These are phyloP conservation scores for Ichthyophthirius multifiliis DNA, from an alignment of 169 alveolate species.

Conservation along the genomic window DNA sequence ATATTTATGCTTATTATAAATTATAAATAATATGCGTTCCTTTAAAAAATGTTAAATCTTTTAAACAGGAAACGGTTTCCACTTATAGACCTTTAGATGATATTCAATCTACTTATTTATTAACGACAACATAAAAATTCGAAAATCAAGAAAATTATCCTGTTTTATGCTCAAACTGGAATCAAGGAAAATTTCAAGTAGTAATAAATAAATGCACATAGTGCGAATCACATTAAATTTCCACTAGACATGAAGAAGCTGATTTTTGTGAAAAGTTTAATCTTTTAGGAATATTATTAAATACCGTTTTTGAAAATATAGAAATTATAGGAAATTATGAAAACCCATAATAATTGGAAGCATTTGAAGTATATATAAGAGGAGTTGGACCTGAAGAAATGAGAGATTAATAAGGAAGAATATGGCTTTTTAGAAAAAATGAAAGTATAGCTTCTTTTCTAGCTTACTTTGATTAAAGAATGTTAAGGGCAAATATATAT, in stretches of 20 bases:
- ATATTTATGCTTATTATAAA: no score
- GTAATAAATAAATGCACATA: constrained; percentile 55
- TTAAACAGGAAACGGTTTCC: not conserved
- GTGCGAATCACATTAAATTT: constrained; percentile 40
- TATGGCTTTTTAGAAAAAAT: constrained; percentile 46
- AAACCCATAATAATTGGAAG: constrained; percentile 54
- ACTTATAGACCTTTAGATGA: not conserved
- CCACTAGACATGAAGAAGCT: constrained; percentile 63
- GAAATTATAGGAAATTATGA: constrained; percentile 68
- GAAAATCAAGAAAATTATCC: constrained; percentile 18
- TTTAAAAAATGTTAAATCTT: not conserved
- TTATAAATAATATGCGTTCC: not conserved
- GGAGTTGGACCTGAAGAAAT: constrained; percentile 57
- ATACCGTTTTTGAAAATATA: constrained; percentile 56
- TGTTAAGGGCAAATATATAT: constrained; percentile 8
- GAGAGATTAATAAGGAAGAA: constrained; percentile 62
- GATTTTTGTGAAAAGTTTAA: constrained; percentile 60
- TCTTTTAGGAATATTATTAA: constrained; percentile 46
- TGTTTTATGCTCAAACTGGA: constrained; percentile 54
- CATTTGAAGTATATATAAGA: constrained; percentile 69
- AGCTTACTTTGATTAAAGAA: constrained; percentile 36
- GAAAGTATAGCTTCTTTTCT: constrained; percentile 39
- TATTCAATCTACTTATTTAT: not conserved
- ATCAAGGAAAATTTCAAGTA: constrained; percentile 54
- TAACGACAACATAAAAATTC: not conserved